These are phyloP conservation scores for Angophora floribunda DNA, from an alignment of 345 rosid genomes.

Conservation along the genomic window DNA sequence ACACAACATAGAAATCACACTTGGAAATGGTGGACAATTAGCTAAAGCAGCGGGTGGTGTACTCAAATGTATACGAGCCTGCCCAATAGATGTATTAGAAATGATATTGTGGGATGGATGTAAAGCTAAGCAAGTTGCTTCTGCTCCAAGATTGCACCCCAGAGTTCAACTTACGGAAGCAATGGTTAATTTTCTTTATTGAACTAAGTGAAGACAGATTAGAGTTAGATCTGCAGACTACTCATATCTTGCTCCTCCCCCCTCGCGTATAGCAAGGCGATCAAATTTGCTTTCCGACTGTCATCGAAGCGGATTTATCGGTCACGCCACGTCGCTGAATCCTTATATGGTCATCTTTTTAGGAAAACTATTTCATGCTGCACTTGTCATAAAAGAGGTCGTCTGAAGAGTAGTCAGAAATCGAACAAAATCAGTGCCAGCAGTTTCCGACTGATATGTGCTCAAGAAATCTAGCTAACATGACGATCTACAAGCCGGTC, in stretches of 20 bases:
- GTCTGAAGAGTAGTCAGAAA: not conserved
- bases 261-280: not conserved
- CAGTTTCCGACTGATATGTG: not conserved
- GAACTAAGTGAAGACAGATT: not conserved
- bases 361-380: not conserved
- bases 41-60: too few relatives aligned
- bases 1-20: too few relatives aligned
- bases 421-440: not conserved
- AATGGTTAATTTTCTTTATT: not conserved
- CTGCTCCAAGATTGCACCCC: too few relatives aligned
- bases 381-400: not conserved
- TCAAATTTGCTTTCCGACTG: not conserved
- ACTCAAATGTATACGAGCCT: too few relatives aligned
- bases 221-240: not conserved
- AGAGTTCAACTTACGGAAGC: not conserved
- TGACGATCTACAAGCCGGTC: not conserved
- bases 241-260: not conserved
- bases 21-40: too few relatives aligned
- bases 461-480: not conserved
- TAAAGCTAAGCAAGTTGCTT: too few relatives aligned
- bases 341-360: not conserved
- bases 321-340: not conserved
- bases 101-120: too few relatives aligned
- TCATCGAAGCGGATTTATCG: not conserved
- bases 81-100: too few relatives aligned